Percentiles rank a stretch among this genome's conserved stretches.
These are phyloP conservation scores for Macrophomina phaseolina DNA, from an alignment of 2,329 filamentous ascomycete species.

Conservation along the genomic window DNA sequence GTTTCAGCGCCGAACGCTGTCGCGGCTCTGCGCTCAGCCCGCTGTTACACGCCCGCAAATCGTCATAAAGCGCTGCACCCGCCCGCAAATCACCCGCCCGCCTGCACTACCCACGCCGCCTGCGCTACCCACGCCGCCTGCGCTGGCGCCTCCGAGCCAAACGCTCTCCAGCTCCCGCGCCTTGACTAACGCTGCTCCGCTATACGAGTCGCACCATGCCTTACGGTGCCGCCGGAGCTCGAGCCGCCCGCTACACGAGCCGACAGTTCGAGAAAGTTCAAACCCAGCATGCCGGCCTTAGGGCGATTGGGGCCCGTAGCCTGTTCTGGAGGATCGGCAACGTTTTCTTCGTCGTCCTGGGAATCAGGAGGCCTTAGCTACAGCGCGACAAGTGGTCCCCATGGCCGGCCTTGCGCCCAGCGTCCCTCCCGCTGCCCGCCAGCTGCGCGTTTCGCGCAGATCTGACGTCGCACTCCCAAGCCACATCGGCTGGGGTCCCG, in stretches of 20 bases:
- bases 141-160: not conserved
- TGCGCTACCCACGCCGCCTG: not conserved
- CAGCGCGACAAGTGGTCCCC: conserved; percentile 17
- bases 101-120: not conserved
- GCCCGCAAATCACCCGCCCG: conserved; percentile 10
- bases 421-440: conserved; percentile 7
- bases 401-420: conserved; percentile 14
- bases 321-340: conserved; percentile 8
- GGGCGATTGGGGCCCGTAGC: not conserved
- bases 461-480: conserved; percentile 21
- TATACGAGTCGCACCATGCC: conserved; percentile 15
- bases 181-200: conserved; percentile 7
- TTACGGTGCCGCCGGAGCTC: conserved; percentile 20
- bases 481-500: conserved; percentile 9
- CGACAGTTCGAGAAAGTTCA: conserved; percentile 2
- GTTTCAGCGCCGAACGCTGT: conserved; percentile 18
- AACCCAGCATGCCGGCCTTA: not conserved
- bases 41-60: conserved; percentile 24
- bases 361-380: conserved; percentile 2
- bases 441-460: conserved; percentile 1
- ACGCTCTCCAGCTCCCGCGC: not conserved
- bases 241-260: conserved; percentile 22
- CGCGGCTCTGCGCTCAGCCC: conserved; percentile 18
- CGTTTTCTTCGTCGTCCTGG: not conserved
- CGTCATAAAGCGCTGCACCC: conserved; percentile 17